Base-by-base conservation (phyloP, 495 filamentous ascomycete species). In the Darksidea phi region DNA sequence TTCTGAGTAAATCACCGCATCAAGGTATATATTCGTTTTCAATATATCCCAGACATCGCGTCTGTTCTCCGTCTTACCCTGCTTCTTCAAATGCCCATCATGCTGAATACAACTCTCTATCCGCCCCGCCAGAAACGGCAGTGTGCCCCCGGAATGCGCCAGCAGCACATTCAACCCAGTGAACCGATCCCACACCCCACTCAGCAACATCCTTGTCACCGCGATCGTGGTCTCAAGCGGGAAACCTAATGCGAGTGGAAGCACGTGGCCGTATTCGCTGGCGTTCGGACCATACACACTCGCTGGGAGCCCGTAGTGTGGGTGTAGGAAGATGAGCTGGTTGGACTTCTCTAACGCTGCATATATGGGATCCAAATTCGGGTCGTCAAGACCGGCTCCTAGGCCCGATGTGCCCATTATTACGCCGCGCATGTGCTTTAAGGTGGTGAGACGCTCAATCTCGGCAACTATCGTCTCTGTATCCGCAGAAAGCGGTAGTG, bases 161-260 rank as follows among this genome's bases (percentile, higher is more conserved):
- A 97, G 75, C 43, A 97, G 72, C 55, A 97, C 80, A 12, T 82
- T 75, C 62, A 97, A 71, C n/a, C 73, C 72, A 0, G 81, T 82
- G 25, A 90, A 89, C 6, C 80, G 79, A 71, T 96, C 92, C 71
- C 91, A 97, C 0, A 95, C 89, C 0, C 90, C 88, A 1, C 84
- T 80, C 0, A 97, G 74, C 17, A 88, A 82, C 91, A 97, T 96
- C 8, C 93, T 77, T 1, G 90, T 85, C 0, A 97, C 86, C 0
- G 91, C 89, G 56, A 97, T 92, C 6, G 92, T 96, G 0, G 93
- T 97, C 71, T 97, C 93, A 38, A 97, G 78, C 0, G 93, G 93
- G 70, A 96, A 97, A 7, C 93, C 92, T 1, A 97, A 71, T 0
- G 90, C 88, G 2, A 97, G 77, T 1, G 91, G 88, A 15, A 97